Percentiles rank a stretch among this genome's conserved stretches.
Conservation (phyloP, 2,329 filamentous ascomycete genomes). For the Ophiocordyceps sinensis region DNA sequence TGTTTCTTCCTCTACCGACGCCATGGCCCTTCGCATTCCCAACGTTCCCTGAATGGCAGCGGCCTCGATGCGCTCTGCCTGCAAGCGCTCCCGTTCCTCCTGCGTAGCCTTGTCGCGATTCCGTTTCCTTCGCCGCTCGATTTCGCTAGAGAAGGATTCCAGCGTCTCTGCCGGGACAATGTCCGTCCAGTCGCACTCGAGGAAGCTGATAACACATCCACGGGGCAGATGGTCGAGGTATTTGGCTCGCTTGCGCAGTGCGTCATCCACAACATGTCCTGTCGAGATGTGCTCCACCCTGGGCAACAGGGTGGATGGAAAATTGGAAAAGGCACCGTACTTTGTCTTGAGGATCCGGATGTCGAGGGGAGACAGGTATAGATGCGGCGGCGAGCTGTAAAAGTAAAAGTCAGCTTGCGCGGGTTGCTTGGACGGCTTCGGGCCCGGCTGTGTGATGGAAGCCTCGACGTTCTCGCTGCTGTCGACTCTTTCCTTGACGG, state of each 20-base stretch:
- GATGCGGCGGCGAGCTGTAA: slow-evolving; percentile 74
- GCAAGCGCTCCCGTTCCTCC: slow-evolving; percentile 72
- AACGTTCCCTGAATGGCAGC: slow-evolving; percentile 45
- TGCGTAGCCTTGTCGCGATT: slow-evolving; percentile 72
- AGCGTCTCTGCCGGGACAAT: slow-evolving; percentile 64
- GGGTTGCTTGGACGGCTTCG: slow-evolving; percentile 9
- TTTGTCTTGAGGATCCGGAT: slow-evolving; percentile 85
- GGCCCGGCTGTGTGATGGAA: slow-evolving; percentile 6
- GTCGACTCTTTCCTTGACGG: slow-evolving; percentile 59
- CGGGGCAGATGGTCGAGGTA: slow-evolving; percentile 77
- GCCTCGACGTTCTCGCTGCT: slow-evolving; percentile 21
- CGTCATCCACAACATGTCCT: slow-evolving; percentile 76
- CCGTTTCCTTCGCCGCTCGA: slow-evolving; percentile 59
- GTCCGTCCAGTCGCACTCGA: slow-evolving; percentile 93
- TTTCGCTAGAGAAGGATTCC: slow-evolving; percentile 61
- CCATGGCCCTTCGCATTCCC: slow-evolving; percentile 22
- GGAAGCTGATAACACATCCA: slow-evolving; percentile 80
- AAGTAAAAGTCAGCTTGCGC: slow-evolving; percentile 57
- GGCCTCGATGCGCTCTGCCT: slow-evolving; percentile 69
- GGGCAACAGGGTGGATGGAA: slow-evolving; percentile 75
- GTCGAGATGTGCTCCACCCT: slow-evolving; percentile 81
- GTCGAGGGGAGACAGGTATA: slow-evolving; percentile 80
- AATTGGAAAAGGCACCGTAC: slow-evolving; percentile 68
- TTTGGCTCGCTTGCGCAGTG: slow-evolving; percentile 67
- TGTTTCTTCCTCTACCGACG: slow-evolving; percentile 22